Conservation (phyloP, 2,329 filamentous ascomycete genomes). For the Pyricularia sp. region DNA sequence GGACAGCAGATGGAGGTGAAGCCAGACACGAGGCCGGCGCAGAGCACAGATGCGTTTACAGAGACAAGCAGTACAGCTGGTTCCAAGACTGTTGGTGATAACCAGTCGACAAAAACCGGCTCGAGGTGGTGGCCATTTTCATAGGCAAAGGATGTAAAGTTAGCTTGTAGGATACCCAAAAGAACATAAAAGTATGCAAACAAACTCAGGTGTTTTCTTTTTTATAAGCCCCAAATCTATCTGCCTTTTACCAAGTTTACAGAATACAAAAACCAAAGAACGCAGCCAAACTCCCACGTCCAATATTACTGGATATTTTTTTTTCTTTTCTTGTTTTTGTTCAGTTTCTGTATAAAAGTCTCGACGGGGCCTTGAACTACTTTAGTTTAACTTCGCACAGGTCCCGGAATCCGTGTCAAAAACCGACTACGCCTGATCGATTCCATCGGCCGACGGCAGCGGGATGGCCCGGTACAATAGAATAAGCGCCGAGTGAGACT, state of each 20-base stretch:
- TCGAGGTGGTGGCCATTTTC: neutral
- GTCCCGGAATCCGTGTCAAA: neutral
- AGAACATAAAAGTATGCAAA: neutral
- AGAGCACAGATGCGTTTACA: neutral
- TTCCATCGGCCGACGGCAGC: slow-evolving; percentile 48
- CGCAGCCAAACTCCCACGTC: neutral
- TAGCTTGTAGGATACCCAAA: neutral
- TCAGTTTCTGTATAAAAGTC: neutral
- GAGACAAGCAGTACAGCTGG: neutral
- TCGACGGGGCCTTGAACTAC: neutral
- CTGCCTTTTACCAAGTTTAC: neutral
- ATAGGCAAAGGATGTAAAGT: neutral
- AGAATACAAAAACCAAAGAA: neutral
- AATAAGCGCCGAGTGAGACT: slow-evolving; percentile 76
- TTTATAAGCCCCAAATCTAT: neutral
- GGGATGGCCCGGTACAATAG: slow-evolving; percentile 69
- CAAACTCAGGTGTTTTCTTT: neutral
- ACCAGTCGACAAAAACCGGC: neutral
- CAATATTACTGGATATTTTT: neutral
- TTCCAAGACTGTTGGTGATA: neutral
- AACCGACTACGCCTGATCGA: slow-evolving; percentile 14
- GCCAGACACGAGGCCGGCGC: neutral
- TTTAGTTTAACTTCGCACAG: neutral
- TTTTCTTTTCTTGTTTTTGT: neutral
- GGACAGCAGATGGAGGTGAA: neutral